Percentiles rank a stretch among this genome's conserved stretches.
These are phyloP conservation scores for Trichoderma parareesei DNA, from an alignment of 495 filamentous ascomycete species.

Conservation along the genomic window DNA sequence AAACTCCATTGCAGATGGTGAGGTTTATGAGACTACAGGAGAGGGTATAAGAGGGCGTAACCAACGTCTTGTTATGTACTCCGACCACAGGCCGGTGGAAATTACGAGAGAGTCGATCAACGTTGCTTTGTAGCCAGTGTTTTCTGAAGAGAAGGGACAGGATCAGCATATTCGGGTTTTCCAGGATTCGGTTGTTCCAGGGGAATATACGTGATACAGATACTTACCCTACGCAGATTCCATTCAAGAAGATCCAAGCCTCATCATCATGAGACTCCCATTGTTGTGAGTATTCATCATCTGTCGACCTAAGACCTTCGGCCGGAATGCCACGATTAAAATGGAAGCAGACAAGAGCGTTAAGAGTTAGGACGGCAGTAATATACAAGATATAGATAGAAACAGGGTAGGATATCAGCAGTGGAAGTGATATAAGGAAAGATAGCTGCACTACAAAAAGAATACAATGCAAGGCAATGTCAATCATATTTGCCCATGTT, in stretches of 20 bases:
- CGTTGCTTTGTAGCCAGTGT: not conserved
- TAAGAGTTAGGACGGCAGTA: too few relatives aligned
- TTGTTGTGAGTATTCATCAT: too few relatives aligned
- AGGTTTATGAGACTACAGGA: slow-evolving; percentile 59
- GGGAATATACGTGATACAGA: not conserved
- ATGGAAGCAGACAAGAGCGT: too few relatives aligned
- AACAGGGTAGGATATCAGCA: too few relatives aligned
- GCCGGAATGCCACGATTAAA: too few relatives aligned
- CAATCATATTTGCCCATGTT: too few relatives aligned
- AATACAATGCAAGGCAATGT: too few relatives aligned
- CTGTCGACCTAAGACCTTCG: too few relatives aligned
- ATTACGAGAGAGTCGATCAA: not conserved
- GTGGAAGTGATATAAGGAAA: too few relatives aligned
- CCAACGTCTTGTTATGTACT: not conserved
- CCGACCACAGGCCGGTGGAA: not conserved
- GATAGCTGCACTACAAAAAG: too few relatives aligned
- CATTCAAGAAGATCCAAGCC: slow-evolving; percentile 69
- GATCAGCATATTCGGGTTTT: not conserved
- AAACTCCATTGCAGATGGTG: slow-evolving; percentile 67
- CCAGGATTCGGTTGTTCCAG: not conserved
- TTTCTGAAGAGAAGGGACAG: not conserved
- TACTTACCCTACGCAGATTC: slow-evolving; percentile 52
- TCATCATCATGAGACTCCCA: slow-evolving; percentile 39
- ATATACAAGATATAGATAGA: too few relatives aligned
- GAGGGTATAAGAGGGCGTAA: slow-evolving; percentile 10